Evolutionary conservation across 306 rosid species (phyloP).

Genomic region (Sechiopsis laciniata): DNA sequence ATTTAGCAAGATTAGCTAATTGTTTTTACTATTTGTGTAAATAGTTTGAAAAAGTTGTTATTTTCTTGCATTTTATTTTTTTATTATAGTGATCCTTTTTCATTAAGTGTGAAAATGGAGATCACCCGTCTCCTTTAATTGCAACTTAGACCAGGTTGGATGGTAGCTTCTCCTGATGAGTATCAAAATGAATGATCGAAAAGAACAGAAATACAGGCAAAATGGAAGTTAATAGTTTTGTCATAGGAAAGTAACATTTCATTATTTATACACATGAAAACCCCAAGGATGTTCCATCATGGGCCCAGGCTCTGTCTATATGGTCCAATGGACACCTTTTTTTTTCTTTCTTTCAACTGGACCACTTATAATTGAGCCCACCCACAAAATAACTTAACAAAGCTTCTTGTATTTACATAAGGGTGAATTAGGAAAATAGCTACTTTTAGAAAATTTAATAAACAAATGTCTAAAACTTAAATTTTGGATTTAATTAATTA

Average conservation of each 20-base stretch:
- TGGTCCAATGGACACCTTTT: constrained; percentile 13
- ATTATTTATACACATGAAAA: constrained; percentile 1
- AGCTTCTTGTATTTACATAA: no score
- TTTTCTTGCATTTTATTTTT: no score
- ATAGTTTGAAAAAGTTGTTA: no score
- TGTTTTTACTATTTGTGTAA: no score
- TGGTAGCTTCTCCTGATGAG: not conserved
- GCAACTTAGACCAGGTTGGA: not conserved
- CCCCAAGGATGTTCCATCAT: not conserved
- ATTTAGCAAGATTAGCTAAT: no score
- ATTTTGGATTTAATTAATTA: no score
- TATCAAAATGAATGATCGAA: not conserved
- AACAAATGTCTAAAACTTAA: no score
- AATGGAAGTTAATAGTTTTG: not conserved
- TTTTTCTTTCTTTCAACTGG: constrained; percentile 1
- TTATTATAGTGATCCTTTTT: no score
- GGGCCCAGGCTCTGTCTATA: constrained; percentile 8
- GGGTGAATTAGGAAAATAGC: no score
- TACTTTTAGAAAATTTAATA: no score
- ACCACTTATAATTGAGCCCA: not conserved
- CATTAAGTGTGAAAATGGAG: no score
- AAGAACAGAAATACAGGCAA: not conserved
- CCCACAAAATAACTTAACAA: not conserved
- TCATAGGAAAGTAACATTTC: not conserved
- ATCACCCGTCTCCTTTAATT: no score